Evolutionary conservation across 2,329 filamentous ascomycete genomes (phyloP).

Genomic region (Aspergillus phoenicis): DNA sequence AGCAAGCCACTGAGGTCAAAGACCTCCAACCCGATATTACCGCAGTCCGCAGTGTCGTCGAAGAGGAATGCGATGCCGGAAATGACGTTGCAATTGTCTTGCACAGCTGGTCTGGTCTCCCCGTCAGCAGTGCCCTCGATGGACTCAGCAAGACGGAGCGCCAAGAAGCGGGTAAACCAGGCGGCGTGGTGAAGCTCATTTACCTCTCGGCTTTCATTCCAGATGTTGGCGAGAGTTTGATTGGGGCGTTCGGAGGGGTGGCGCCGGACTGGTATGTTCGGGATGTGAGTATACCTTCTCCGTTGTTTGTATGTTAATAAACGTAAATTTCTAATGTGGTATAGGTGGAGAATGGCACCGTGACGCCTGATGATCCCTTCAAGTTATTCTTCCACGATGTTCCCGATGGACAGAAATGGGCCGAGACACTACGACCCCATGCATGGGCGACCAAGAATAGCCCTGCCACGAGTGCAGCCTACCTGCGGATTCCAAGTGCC

Average conservation of each 20-base stretch:
- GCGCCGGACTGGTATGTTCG: conserved; percentile 33
- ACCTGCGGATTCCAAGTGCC: conserved; percentile 26
- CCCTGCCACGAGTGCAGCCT: conserved; percentile 31
- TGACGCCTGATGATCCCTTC: conserved; percentile 28
- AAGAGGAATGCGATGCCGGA: conserved; percentile 32
- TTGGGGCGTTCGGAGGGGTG: conserved; percentile 33
- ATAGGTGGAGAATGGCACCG: conserved; percentile 27
- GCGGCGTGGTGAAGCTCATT: conserved; percentile 38
- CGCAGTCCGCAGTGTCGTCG: conserved; percentile 35
- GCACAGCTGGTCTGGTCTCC: conserved; percentile 43
- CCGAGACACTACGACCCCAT: conserved; percentile 32
- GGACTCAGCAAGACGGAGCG: conserved; percentile 35
- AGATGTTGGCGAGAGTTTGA: conserved; percentile 32
- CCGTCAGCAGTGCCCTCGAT: conserved; percentile 38
- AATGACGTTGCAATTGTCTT: conserved; percentile 34
- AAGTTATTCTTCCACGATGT: conserved; percentile 37
- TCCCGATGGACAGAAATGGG: conserved; percentile 33
- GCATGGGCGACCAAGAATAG: conserved; percentile 32
- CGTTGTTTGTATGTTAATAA: neutral
- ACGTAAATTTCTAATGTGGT: neutral
- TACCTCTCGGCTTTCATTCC: conserved; percentile 41
- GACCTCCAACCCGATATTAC: conserved; percentile 34
- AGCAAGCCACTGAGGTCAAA: conserved; percentile 25
- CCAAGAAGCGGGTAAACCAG: conserved; percentile 28
- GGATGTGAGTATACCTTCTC: conserved; percentile 27